Evolutionary conservation across 2,329 filamentous ascomycete genomes (phyloP).

Genomic region (Nemania sp.): DNA sequence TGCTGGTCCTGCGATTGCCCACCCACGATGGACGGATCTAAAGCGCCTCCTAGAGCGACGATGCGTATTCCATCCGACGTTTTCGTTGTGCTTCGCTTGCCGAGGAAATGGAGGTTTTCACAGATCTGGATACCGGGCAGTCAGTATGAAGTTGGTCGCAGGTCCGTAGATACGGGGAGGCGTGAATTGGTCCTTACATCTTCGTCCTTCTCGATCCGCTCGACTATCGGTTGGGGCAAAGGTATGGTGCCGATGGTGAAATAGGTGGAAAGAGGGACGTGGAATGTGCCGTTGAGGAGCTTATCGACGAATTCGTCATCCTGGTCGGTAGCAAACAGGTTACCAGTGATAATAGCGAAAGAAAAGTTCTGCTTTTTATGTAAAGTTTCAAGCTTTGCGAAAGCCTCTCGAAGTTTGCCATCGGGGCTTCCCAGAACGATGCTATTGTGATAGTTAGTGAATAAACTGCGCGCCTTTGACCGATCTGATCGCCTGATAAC

Average conservation of each 20-base stretch:
- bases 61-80: slow-evolving; percentile 89
- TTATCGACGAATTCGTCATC: slow-evolving; percentile 63
- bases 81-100: slow-evolving; percentile 84
- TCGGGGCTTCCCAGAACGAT: slow-evolving; percentile 84
- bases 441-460: slow-evolving; percentile 46
- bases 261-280: slow-evolving; percentile 82
- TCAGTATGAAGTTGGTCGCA: background rate
- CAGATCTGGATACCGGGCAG: slow-evolving; percentile 60
- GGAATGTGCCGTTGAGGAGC: slow-evolving; percentile 73
- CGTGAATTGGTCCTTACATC: slow-evolving; percentile 46
- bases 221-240: slow-evolving; percentile 72
- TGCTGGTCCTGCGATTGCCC: slow-evolving; percentile 73
- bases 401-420: slow-evolving; percentile 74
- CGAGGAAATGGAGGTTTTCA: slow-evolving; percentile 88
- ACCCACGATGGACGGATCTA: slow-evolving; percentile 64
- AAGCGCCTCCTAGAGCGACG: slow-evolving; percentile 78
- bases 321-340: slow-evolving; percentile 72
- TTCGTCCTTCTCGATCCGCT: slow-evolving; percentile 74
- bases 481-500: slow-evolving; percentile 26
- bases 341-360: slow-evolving; percentile 81
- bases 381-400: slow-evolving; percentile 78
- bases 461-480: slow-evolving; percentile 1
- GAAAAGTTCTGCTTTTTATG: slow-evolving; percentile 88
- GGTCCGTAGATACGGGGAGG: background rate
- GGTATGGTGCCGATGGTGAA: slow-evolving; percentile 78